phyloP scores from a whole-genome alignment of 305 asterid species.

The Fraxinus latifolia region DNA sequence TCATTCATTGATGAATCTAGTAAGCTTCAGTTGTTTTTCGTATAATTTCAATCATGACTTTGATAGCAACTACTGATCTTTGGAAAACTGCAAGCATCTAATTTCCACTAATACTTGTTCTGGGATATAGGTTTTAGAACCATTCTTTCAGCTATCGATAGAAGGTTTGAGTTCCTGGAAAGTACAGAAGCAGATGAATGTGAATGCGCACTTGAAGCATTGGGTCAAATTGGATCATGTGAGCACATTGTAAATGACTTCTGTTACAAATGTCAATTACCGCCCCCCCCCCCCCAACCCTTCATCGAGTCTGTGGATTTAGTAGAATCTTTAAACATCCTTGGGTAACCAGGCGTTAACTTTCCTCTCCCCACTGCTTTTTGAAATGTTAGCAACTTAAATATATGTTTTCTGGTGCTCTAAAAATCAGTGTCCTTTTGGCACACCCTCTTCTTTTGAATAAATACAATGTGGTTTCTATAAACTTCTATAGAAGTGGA shows the following conservation, averaged over 20 bases:
- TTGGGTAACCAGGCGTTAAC: constrained; percentile 13
- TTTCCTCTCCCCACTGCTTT: neutral
- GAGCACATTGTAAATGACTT: constrained; percentile 36
- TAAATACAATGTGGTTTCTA: neutral
- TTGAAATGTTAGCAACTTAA: constrained; percentile 10
- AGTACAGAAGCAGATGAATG: constrained; percentile 70
- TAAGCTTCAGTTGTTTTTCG: constrained; percentile 34
- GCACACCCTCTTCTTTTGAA: constrained; percentile 1
- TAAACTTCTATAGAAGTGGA: constrained; percentile 1
- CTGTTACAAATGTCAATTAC: constrained; percentile 11
- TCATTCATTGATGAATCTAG: constrained; percentile 63
- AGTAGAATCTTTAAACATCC: constrained; percentile 10
- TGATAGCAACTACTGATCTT: neutral
- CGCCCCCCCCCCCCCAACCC: neutral
- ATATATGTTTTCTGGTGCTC: constrained; percentile 5
- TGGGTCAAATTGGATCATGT: constrained; percentile 92
- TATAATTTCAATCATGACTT: neutral
- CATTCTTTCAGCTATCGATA: constrained; percentile 63
- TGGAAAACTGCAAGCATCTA: constrained; percentile 7
- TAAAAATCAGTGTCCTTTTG: neutral
- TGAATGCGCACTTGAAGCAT: constrained; percentile 90
- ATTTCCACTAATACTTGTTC: constrained; percentile 20
- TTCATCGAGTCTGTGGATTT: constrained; percentile 7
- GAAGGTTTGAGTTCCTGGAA: constrained; percentile 57
- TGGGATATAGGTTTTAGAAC: constrained; percentile 50